Evolutionary conservation across 202 grass and related monocot species (phyloP), one percentile per base, ranked within the genome.

Genomic region (Setaria italica): DNA sequence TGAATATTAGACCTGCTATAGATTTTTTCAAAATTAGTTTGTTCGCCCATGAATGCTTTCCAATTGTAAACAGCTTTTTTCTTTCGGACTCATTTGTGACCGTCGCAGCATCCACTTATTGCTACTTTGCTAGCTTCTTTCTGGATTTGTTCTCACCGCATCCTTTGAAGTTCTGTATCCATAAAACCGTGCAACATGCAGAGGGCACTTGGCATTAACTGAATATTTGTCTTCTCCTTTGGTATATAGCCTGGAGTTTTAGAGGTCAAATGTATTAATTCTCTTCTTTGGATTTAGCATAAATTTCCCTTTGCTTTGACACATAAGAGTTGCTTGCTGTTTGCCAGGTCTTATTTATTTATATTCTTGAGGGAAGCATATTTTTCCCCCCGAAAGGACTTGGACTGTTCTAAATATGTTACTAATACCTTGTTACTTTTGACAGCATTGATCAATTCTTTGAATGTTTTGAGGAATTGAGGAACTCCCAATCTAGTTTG

Each of bases 361-460:
- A 16, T 20, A 59, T 83, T 62, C 45, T 70, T 84, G 62, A 37
- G 53, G 34, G 68, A 87, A 80, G 25, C 80, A 87, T 7, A 69
- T 80, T 70, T 74, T 47, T n/a, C 25, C 25, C 25, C 25, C 25
- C 2, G 67, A 50, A 7, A 32, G 11, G 1, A 67, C 64, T 72
- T 42, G 46, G 13, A 4, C 46, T 43, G n/a, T 16, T 69, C 47
- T 84, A 48, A 48, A 46, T 71, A 47, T 30, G 43, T 62, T 84
- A 84, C 63, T 91, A 54, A 85, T 89, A 30, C 78, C 67, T 86
- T 70, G 42, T 82, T 91, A 83, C 87, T 78, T 89, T 87, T 58
- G 68, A 90, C 93, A 99, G 97, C 77, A 92, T 99, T 1, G 97
- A 99, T 88, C 93, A 99, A 62, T 99, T 99, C 83, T 99, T 99